These are phyloP conservation scores for Tieghemiomyces parasiticus DNA, from an alignment of 192 early-diverging fungal genomes.

Conservation along the genomic window DNA sequence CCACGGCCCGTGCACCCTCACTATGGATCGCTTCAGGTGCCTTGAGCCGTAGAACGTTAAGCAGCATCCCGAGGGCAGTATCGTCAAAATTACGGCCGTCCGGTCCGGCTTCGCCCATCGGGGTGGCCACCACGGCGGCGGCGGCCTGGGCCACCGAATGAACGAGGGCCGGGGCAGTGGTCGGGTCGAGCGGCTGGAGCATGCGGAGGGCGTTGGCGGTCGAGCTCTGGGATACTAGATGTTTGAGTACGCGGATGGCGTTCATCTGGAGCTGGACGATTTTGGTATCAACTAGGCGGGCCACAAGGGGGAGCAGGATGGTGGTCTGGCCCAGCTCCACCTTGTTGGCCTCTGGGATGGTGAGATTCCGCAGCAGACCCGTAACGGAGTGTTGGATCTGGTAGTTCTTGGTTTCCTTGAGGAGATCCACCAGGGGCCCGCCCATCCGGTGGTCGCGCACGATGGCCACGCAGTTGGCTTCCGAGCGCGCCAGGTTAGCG, in stretches of 20 bases:
- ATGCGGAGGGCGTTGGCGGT: not conserved
- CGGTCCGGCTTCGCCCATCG: not conserved
- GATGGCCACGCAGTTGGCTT: not conserved
- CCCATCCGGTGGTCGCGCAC: not conserved
- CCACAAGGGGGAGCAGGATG: not conserved
- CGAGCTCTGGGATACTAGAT: not conserved
- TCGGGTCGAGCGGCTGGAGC: not conserved
- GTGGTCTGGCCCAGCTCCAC: not conserved
- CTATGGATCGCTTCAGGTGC: not conserved
- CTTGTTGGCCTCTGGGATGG: constrained; percentile 8
- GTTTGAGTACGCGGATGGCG: constrained; percentile 2
- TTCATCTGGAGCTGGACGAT: constrained; percentile 7
- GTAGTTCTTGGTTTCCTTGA: constrained; percentile 7
- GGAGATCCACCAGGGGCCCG: not conserved
- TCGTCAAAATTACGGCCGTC: not conserved
- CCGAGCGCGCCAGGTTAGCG: constrained; percentile 6
- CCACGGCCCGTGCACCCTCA: constrained; percentile 3
- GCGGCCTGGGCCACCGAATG: constrained; percentile 4
- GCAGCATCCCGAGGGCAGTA: not conserved
- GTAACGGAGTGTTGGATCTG: constrained; percentile 1
- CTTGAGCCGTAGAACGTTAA: not conserved
- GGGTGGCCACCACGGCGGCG: not conserved
- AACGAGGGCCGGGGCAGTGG: not conserved
- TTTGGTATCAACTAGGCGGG: constrained; percentile 5
- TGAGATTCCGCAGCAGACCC: constrained; percentile 6